phyloP scores from a whole-genome alignment of 352 stramenopile genomes.

The Globisporangium camurandrum region DNA sequence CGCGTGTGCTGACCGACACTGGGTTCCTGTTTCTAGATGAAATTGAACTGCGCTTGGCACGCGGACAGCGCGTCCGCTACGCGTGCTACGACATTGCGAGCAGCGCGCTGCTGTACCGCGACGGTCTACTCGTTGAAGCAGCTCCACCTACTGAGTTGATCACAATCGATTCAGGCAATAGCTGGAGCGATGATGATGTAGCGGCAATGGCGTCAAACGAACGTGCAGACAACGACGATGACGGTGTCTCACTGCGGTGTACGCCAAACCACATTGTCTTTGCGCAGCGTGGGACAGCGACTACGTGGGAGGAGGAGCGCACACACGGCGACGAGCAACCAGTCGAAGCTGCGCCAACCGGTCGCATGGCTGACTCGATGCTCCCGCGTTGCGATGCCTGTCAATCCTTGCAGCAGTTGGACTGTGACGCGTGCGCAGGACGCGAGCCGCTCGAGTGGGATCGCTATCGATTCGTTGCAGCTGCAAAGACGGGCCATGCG shows the following conservation, averaged over 20 bases:
- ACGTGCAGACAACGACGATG: not conserved
- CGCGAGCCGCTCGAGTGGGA: slow-evolving; percentile 5
- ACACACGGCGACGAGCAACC: not conserved
- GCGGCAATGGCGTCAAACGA: not conserved
- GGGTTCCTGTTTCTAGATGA: slow-evolving; percentile 10
- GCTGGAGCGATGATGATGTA: not conserved
- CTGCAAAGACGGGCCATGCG: slow-evolving; percentile 6
- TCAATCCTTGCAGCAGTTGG: not conserved
- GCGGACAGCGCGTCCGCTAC: slow-evolving; percentile 4
- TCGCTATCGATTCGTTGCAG: slow-evolving; percentile 9
- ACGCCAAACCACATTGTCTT: slow-evolving; percentile 10
- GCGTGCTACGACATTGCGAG: slow-evolving; percentile 9
- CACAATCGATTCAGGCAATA: slow-evolving; percentile 4
- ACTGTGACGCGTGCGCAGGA: slow-evolving; percentile 4
- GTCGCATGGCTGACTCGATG: slow-evolving; percentile 6
- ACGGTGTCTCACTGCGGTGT: slow-evolving; percentile 4
- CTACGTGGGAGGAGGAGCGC: slow-evolving; percentile 1
- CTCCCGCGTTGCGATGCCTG: slow-evolving; percentile 6
- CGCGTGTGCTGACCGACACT: slow-evolving; percentile 6
- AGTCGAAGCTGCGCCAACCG: slow-evolving; percentile 4
- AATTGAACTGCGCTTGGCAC: slow-evolving; percentile 5
- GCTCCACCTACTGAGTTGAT: slow-evolving; percentile 5
- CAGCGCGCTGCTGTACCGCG: slow-evolving; percentile 1
- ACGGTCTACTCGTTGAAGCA: slow-evolving; percentile 5
- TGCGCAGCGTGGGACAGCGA: slow-evolving; percentile 6